These are phyloP conservation scores for Hortiboletus campestris DNA, from an alignment of 768 basidiomycete genomes.

Conservation along the genomic window DNA sequence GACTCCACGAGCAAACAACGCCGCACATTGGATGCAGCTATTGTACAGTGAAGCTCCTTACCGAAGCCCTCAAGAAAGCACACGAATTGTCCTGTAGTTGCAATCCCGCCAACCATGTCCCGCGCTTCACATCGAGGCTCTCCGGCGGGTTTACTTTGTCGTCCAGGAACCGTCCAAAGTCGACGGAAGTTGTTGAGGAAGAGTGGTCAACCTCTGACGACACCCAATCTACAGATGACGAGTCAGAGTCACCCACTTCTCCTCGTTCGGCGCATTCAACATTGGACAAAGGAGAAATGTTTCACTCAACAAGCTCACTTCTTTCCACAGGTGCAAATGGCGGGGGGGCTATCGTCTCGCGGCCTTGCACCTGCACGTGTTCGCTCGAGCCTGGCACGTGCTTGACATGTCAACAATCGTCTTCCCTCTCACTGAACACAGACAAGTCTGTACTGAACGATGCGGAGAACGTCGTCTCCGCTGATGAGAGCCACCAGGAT, in stretches of 20 bases:
- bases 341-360: background rate
- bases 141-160: too few species aligned
- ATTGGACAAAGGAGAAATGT: conserved; percentile 6
- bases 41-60: background rate
- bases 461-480: background rate
- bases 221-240: background rate
- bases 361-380: background rate
- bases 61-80: background rate
- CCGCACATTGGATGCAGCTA: conserved; percentile 3
- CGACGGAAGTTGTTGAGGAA: background rate
- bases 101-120: conserved; percentile 1
- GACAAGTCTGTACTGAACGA: background rate
- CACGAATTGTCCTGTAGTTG: conserved; percentile 7
- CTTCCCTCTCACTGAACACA: background rate
- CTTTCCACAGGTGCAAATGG: background rate
- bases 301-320: conserved; percentile 1
- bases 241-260: background rate
- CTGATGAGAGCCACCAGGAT: background rate
- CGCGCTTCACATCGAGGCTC: too few species aligned
- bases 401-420: conserved; percentile 4
- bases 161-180: too few species aligned
- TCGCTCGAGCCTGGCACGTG: background rate
- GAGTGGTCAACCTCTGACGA: background rate
- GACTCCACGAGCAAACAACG: background rate
- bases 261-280: conserved; percentile 5